Conservation (phyloP, 1,139 yeast species). For the Lodderomyces jiufengensis region DNA sequence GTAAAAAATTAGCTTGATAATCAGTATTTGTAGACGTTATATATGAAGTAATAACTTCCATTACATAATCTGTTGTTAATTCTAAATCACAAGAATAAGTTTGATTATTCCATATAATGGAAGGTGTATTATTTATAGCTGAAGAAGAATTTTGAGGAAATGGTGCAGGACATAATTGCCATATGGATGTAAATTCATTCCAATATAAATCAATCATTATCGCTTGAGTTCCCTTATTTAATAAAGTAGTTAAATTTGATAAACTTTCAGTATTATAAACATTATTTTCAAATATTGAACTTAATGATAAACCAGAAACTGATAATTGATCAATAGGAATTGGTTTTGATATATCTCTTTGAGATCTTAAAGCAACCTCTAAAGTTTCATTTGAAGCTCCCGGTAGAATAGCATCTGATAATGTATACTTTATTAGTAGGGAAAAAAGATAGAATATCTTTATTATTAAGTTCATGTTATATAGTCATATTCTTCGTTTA, state of each 20-base stretch:
- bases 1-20: slow-evolving; percentile 52
- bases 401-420: no score
- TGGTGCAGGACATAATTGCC: slow-evolving; percentile 73
- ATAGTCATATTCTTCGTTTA: no score
- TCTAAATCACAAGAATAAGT: slow-evolving; percentile 39
- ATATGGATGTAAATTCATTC: slow-evolving; percentile 46
- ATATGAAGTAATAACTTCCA: slow-evolving; percentile 34
- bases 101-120: slow-evolving; percentile 28
- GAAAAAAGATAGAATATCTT: no score
- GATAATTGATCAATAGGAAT: slow-evolving; percentile 57
- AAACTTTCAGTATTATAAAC: slow-evolving; percentile 51
- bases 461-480: no score
- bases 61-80: slow-evolving; percentile 39
- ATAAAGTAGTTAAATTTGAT: slow-evolving; percentile 29
- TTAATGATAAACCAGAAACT: slow-evolving; percentile 56
- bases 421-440: no score
- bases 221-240: slow-evolving; percentile 51
- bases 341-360: slow-evolving; percentile 61
- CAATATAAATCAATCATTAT: slow-evolving; percentile 64
- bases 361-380: slow-evolving; percentile 50
- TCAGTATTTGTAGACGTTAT: slow-evolving; percentile 51
- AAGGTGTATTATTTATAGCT: slow-evolving; percentile 10
- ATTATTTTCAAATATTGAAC: slow-evolving; percentile 40
- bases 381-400: slow-evolving; percentile 7
- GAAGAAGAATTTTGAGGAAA: slow-evolving; percentile 28